Conservation (phyloP, 768 basidiomycete genomes). For the Leucogyrophana mollusca region DNA sequence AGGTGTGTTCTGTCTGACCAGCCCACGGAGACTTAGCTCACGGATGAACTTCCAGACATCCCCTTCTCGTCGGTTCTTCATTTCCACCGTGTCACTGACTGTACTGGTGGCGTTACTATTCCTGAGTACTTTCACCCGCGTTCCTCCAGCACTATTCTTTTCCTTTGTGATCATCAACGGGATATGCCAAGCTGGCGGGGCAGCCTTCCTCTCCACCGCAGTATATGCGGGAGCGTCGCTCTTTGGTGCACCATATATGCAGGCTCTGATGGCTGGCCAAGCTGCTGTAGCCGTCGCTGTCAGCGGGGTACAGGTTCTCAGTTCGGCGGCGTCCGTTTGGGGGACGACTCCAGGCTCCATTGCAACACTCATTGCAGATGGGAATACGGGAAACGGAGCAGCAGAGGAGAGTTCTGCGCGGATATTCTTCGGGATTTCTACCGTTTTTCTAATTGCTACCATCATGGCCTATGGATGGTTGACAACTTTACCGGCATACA, state of each 20-base stretch:
- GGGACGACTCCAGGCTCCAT: conserved; percentile 32
- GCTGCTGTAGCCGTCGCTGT: conserved; percentile 83
- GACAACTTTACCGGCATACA: conserved; percentile 57
- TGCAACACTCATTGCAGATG: conserved; percentile 17
- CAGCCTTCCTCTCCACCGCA: conserved; percentile 76
- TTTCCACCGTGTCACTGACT: conserved; percentile 50
- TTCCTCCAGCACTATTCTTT: conserved; percentile 58
- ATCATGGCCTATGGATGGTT: conserved; percentile 58
- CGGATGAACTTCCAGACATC: conserved; percentile 44
- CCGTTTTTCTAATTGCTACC: conserved; percentile 58
- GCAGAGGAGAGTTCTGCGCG: conserved; percentile 71
- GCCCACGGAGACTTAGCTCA: neutral
- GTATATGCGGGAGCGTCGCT: conserved; percentile 79
- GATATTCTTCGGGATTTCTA: conserved; percentile 71
- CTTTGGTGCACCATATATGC: conserved; percentile 71
- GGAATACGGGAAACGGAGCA: conserved; percentile 29
- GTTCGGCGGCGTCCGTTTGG: conserved; percentile 58
- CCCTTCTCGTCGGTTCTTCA: conserved; percentile 56
- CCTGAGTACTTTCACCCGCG: conserved; percentile 60
- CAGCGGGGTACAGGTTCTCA: conserved; percentile 71
- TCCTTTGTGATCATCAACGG: conserved; percentile 63
- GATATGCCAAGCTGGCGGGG: conserved; percentile 55
- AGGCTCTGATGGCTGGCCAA: conserved; percentile 80
- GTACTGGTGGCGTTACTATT: conserved; percentile 58
- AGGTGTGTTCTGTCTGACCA: conserved; percentile 40